Evolutionary conservation across 345 rosid genomes (phyloP), one percentile per base, ranked within the genome.

Genomic region (Limnanthes douglasii): DNA sequence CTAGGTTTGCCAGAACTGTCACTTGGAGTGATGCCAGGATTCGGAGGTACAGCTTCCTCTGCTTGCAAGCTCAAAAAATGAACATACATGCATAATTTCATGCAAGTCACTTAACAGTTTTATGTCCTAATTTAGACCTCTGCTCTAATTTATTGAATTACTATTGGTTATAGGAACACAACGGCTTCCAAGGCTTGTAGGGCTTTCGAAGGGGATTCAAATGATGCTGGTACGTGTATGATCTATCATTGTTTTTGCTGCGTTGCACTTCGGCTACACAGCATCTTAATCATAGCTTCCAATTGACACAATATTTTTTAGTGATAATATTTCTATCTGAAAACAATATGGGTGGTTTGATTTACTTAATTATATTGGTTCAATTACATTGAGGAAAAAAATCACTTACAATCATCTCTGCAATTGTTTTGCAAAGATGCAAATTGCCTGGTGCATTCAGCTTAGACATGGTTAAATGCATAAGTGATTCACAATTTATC

Each of bases 111-210:
- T 13, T 34, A 15, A 16, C 24, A 8, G 10, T 34, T 8, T n/a
- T 15, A 11, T 2, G 5, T 16, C 11, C 30, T 5, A 8, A 0
- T 22, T 18, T 35, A 3, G 25, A 1, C 12, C 4, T 11, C 9
- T 15, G 31, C 24, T 45, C 4, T 15, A 24, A 23, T 24, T 18
- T 32, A 8, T 31, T 27, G 14, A 11, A 29, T 12, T 34, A 31
- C 14, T 48, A 22, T 50, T 52, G 37, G 40, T 46, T 50, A 57
- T n/a, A 88, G 97, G 97, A 12, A 88, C 97, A n/a, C 97, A 88
- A 31, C 94, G 93, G 36, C 95, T 88, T 41, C 97, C 97, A 40
- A 83, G 97, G 61, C 85, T 88, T 28, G 24, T 79, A 42, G 97
- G 97, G 35, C 73, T 88, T 45, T 15, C 95, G 34, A 88, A 83